A percentile compares a stretch with the other conserved stretches of the same genome.
Conservation (phyloP, 495 filamentous ascomycete genomes). For the Hyaloscypha bicolor region DNA sequence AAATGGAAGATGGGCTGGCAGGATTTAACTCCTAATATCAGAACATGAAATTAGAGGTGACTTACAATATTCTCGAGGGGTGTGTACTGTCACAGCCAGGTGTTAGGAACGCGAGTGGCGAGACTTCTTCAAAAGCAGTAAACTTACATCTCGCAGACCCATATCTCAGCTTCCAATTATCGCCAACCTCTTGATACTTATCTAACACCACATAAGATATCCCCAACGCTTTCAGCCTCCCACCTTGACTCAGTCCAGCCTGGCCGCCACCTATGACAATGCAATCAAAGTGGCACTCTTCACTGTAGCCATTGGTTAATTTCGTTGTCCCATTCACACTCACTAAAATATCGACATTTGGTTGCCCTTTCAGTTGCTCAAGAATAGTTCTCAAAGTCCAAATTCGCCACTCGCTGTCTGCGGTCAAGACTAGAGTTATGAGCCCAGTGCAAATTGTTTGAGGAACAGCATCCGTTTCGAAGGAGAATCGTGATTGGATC, state of each 20-base stretch:
- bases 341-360: slow-evolving; percentile 19
- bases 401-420: slow-evolving; percentile 17
- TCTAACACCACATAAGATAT: slow-evolving; percentile 24
- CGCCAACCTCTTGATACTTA: slow-evolving; percentile 18
- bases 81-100: slow-evolving; percentile 37
- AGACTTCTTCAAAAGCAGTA: background rate
- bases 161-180: slow-evolving; percentile 26
- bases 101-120: background rate
- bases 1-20: slow-evolving; percentile 38
- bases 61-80: slow-evolving; percentile 34
- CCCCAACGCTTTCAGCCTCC: slow-evolving; percentile 19
- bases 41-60: background rate
- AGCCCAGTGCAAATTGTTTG: slow-evolving; percentile 2
- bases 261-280: slow-evolving; percentile 22
- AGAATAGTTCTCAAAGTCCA: slow-evolving; percentile 27
- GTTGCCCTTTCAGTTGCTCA: slow-evolving; percentile 10
- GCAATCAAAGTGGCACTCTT: slow-evolving; percentile 15
- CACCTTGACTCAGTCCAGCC: slow-evolving; percentile 18
- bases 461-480: slow-evolving; percentile 14
- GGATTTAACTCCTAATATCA: background rate
- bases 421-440: background rate
- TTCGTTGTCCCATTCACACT: background rate
- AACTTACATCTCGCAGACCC: slow-evolving; percentile 18
- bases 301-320: background rate
- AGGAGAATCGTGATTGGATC: slow-evolving; percentile 12